phyloP scores from a whole-genome alignment of 2,329 filamentous ascomycete genomes.

The Colletotrichum kahawae region DNA sequence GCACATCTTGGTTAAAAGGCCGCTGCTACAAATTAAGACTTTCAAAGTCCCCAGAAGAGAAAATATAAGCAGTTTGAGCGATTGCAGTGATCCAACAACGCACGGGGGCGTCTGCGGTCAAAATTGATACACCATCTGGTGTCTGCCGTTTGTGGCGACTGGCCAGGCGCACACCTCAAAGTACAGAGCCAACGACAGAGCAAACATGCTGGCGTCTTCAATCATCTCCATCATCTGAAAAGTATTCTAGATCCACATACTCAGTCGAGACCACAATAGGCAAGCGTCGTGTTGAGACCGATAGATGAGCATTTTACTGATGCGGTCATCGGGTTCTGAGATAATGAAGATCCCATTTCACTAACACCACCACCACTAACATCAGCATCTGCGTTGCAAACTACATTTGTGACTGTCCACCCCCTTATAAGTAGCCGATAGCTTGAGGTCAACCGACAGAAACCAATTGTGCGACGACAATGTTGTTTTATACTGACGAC shows the following conservation, averaged over 20 bases:
- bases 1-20: too few relatives aligned
- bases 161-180: too few relatives aligned
- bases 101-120: too few relatives aligned
- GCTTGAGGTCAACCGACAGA: not conserved
- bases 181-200: fast-evolving
- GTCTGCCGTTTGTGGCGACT: too few relatives aligned
- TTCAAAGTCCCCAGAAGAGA: too few relatives aligned
- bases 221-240: not conserved
- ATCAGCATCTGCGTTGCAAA: not conserved
- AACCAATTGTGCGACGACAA: too few relatives aligned
- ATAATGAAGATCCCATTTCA: not conserved
- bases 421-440: not conserved
- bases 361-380: too few relatives aligned
- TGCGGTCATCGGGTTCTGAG: fast-evolving
- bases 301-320: not conserved
- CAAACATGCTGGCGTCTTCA: not conserved
- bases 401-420: not conserved
- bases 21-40: too few relatives aligned
- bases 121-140: too few relatives aligned
- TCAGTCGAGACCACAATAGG: not conserved
- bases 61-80: too few relatives aligned
- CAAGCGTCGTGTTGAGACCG: not conserved
- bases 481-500: too few relatives aligned
- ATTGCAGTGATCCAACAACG: too few relatives aligned
- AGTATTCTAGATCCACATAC: not conserved